Evolutionary conservation across 371 early-diverging fungal species (phyloP), one percentile per base, ranked within the genome.

Genomic region (Mucor racemosus): DNA sequence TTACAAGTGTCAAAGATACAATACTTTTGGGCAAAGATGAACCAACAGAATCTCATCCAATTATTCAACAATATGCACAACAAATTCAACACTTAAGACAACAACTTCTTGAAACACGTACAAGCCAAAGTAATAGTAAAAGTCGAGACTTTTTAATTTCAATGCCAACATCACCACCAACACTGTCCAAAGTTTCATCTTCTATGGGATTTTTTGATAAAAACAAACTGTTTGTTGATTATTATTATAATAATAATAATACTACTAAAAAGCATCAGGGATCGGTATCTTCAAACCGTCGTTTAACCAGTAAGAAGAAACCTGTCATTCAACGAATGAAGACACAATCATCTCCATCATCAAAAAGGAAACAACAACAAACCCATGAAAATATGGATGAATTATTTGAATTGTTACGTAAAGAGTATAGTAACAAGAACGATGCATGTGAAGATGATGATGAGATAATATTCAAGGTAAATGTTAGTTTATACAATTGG

Each of bases 1-100:
- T 73, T 5, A 72, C 76, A 31, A 80, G 80, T 14, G 84, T 83
- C 67, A 79, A 82, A 33, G 85, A 88, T 34, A 77, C 81, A 0
- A 63, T 85, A 33, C 56, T 81, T 56, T 66, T 81, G 0, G 58
- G 53, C 4, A 17, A 33, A 39, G 79, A 67, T 55, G 74, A 58
- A n/a, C 67, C 44, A 33, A 65, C 56, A 3, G 57, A 69, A 44
- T 31, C 82, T 0, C 81, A 83, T 58, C 82, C 81, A 8, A 72
- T 86, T 48, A 77, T 84, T 66, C 73, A 71, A 40, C 66, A 74
- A 21, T 84, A 80, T 58, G 75, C 42, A 33, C 41, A 69, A 15
- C 61, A 69, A 44, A 26, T 84, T 35, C 71, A 76, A 68, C 66
- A 72, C n/a, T 65, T 81, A 48, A 78, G 77, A 68, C 72, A 73